A percentile compares a stretch with the other conserved stretches of the same genome.
Conservation (phyloP, 1,139 yeast genomes). For the Kluyveromyces sp. region DNA sequence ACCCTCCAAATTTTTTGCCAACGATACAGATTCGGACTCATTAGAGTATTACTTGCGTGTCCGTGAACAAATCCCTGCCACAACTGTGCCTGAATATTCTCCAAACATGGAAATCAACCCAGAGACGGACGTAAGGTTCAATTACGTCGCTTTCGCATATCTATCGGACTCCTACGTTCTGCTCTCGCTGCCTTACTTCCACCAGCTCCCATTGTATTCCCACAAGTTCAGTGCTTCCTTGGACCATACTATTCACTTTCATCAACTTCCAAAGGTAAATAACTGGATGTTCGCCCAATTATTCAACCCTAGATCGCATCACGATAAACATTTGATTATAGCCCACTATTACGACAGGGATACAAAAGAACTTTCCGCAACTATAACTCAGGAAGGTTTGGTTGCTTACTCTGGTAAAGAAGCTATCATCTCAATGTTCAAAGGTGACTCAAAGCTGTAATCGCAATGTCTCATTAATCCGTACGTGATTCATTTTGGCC, state of each 20-base stretch:
- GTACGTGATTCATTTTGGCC: background rate
- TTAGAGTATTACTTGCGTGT: conserved; percentile 25
- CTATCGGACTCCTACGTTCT: conserved; percentile 56
- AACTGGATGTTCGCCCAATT: conserved; percentile 50
- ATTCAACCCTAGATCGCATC: conserved; percentile 45
- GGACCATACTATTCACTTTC: conserved; percentile 67
- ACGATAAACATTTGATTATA: conserved; percentile 49
- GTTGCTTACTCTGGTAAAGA: conserved; percentile 27
- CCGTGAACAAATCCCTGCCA: conserved; percentile 14
- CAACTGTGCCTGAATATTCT: conserved; percentile 11
- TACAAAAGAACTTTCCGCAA: conserved; percentile 52
- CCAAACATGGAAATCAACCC: conserved; percentile 24
- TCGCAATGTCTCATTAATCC: background rate
- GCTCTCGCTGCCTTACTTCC: conserved; percentile 42
- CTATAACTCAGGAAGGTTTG: conserved; percentile 63
- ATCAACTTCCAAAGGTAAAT: conserved; percentile 44
- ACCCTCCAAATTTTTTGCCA: conserved; percentile 37
- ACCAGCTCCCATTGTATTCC: conserved; percentile 36
- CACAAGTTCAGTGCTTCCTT: conserved; percentile 50
- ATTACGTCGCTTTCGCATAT: conserved; percentile 56
- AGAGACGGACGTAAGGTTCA: conserved; percentile 32
- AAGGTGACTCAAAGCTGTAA: conserved; percentile 3
- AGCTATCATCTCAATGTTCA: conserved; percentile 17
- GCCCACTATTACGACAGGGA: conserved; percentile 49
- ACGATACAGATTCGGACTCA: conserved; percentile 16